A percentile compares a stretch with the other conserved stretches of the same genome.
These are phyloP conservation scores for Penicillium glabrum DNA, from an alignment of 2,329 filamentous ascomycete genomes.

Conservation along the genomic window DNA sequence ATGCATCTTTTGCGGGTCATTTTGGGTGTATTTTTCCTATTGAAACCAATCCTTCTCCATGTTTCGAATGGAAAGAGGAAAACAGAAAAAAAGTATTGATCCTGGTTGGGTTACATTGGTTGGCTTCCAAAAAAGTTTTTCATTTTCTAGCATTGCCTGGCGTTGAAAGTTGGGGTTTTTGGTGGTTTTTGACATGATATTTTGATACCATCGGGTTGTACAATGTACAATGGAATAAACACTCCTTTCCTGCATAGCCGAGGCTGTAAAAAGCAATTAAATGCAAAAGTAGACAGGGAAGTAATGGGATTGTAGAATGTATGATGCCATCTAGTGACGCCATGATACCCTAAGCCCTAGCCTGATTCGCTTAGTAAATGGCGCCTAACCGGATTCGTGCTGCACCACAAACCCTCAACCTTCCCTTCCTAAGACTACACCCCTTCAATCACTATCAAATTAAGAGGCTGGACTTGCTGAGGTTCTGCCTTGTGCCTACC, in stretches of 20 bases:
- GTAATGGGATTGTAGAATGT: not conserved
- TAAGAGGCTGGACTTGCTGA: slow-evolving; percentile 27
- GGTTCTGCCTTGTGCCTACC: slow-evolving; percentile 37
- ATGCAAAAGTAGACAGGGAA: not conserved
- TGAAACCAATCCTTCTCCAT: not conserved
- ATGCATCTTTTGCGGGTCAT: not conserved
- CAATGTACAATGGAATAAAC: not conserved
- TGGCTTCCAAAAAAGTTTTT: slow-evolving; percentile 30
- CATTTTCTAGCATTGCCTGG: slow-evolving; percentile 33
- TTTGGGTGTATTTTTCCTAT: not conserved
- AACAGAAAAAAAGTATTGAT: slow-evolving; percentile 3
- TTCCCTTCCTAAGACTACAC: slow-evolving; percentile 24
- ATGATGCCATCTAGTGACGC: slow-evolving; percentile 31
- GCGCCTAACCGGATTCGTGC: slow-evolving; percentile 37
- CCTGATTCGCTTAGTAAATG: slow-evolving; percentile 40
- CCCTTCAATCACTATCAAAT: slow-evolving; percentile 29
- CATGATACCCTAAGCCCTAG: slow-evolving; percentile 44
- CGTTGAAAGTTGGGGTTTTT: slow-evolving; percentile 24
- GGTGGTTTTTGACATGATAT: not conserved
- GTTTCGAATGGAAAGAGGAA: not conserved
- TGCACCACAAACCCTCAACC: slow-evolving; percentile 35
- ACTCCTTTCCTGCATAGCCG: not conserved
- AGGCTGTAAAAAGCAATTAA: not conserved
- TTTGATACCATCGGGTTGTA: slow-evolving; percentile 31
- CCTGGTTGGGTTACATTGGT: slow-evolving; percentile 5